phyloP scores from a whole-genome alignment of 2,329 filamentous ascomycete species.

The Fusarium camptoceras region DNA sequence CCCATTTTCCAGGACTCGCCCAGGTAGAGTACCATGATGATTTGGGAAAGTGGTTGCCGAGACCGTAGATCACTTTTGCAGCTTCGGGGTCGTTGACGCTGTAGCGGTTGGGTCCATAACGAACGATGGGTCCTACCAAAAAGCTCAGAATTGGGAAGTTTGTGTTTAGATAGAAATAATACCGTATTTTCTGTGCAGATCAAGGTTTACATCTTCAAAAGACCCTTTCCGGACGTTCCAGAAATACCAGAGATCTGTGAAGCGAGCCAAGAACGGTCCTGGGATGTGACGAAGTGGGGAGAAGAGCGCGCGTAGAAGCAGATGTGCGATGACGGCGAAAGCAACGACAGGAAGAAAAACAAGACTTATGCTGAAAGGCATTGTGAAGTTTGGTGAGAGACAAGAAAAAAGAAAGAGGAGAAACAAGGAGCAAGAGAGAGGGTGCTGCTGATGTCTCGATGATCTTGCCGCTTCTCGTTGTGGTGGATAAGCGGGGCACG shows the following conservation, averaged over 20 bases:
- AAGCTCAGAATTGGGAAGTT: accelerated
- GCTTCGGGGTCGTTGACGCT: constrained; percentile 20
- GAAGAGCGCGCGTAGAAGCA: not conserved
- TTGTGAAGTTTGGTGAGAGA: not conserved
- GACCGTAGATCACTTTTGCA: constrained; percentile 25
- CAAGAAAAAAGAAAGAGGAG: not conserved
- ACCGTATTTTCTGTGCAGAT: constrained; percentile 19
- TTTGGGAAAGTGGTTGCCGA: constrained; percentile 21
- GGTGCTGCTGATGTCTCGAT: not conserved
- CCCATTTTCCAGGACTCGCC: constrained; percentile 5
- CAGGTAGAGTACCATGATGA: constrained; percentile 24
- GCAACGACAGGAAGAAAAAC: not conserved
- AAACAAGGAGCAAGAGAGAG: not conserved
- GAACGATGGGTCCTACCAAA: not conserved
- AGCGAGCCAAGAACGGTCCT: not conserved
- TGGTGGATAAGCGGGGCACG: not conserved
- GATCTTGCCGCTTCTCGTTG: not conserved
- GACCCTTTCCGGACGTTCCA: constrained; percentile 10
- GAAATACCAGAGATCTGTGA: constrained; percentile 23
- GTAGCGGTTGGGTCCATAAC: constrained; percentile 20
- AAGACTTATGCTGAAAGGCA: not conserved
- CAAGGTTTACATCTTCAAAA: constrained; percentile 13
- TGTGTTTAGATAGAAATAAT: accelerated
- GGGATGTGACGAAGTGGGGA: constrained; percentile 2
- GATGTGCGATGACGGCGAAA: not conserved